Percentiles rank a stretch among this genome's conserved stretches.
Evolutionary conservation across 208 protist species (phyloP).

Genomic region (Blechomonas ayalai): DNA sequence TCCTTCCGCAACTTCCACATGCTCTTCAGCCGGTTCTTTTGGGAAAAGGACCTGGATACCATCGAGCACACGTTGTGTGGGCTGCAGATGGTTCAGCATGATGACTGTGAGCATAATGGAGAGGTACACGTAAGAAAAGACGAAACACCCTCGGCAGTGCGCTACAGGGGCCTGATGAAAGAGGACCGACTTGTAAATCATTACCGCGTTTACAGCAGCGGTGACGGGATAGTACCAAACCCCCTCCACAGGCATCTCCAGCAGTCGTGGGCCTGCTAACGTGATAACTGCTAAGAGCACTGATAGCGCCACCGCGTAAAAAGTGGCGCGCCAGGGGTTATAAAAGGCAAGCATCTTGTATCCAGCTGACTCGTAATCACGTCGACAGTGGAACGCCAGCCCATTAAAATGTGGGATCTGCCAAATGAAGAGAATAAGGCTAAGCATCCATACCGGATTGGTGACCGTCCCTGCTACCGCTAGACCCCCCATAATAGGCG

Average conservation of each 20-base stretch:
- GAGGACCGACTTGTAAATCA: constrained; percentile 83
- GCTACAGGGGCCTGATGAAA: constrained; percentile 65
- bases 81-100: constrained; percentile 77
- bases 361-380: constrained; percentile 85
- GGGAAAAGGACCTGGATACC: too few species aligned
- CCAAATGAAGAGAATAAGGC: constrained; percentile 77
- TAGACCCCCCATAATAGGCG: constrained; percentile 84
- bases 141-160: constrained; percentile 85
- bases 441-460: constrained; percentile 59
- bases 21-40: too few species aligned
- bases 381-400: constrained; percentile 81
- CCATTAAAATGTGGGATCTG: constrained; percentile 92
- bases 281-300: constrained; percentile 61
- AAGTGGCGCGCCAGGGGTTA: constrained; percentile 79
- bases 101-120: constrained; percentile 58
- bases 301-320: constrained; percentile 76
- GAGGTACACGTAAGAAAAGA: constrained; percentile 87
- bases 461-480: constrained; percentile 43
- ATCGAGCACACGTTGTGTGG: constrained; percentile 29
- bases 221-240: constrained; percentile 70
- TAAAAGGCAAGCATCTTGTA: constrained; percentile 90
- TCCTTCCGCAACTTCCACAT: too few species aligned
- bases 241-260: constrained; percentile 45
- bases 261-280: constrained; percentile 29
- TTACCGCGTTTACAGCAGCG: constrained; percentile 41